Base-by-base conservation (phyloP, 2,329 filamentous ascomycete genomes). In the Neonectria magnoliae region DNA sequence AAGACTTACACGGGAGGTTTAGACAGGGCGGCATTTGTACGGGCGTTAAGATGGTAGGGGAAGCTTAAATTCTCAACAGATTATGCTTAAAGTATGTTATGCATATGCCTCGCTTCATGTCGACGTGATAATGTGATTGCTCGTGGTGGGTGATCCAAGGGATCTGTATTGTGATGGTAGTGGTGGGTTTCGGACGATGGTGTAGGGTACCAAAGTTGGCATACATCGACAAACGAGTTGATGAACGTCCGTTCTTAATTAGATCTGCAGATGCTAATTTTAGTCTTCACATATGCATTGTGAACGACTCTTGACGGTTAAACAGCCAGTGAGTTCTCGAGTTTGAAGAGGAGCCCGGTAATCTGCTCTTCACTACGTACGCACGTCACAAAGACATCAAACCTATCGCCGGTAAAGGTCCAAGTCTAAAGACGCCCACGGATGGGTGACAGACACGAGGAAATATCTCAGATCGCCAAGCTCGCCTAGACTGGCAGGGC, bases 1-100 rank as follows among this genome's bases (percentile, higher is more conserved):
- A 50, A 18, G 68, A 38, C 38, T 38, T 71, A 45, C 60, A 58
- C 7, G 7, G 33, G 36, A 42, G 36, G 11, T 41, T 22, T 51
- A 53, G 31, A 38, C 38, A 20, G 5, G 33, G 29, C 38, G 44
- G 29, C 29, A 60, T 16, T 38, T 10, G 52, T 13, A 42, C 18
- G 5, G n/a, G 47, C 18, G n/a, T 45, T 51, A 18, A 50, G 57
- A 41, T 20, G 10, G 33, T 8, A 27, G 14, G 11, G 5, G 33
- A 16, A 13, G 31, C 29, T n/a, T 13, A 33, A 51, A 8, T 1
- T 33, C n/a, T 51, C 20, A 6, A 20, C 27, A 11, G 9, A n/a
- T 13, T 51, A 8, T 14, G 29, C 13, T n/a, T 36, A 14, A 27
- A 20, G 2, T 20, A 33, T 4, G 18, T 11, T 7, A 1, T 6